Percentiles rank a stretch among this genome's conserved stretches.
Conservation (phyloP, 2,329 filamentous ascomycete genomes). For the Bipolaris gigantea region DNA sequence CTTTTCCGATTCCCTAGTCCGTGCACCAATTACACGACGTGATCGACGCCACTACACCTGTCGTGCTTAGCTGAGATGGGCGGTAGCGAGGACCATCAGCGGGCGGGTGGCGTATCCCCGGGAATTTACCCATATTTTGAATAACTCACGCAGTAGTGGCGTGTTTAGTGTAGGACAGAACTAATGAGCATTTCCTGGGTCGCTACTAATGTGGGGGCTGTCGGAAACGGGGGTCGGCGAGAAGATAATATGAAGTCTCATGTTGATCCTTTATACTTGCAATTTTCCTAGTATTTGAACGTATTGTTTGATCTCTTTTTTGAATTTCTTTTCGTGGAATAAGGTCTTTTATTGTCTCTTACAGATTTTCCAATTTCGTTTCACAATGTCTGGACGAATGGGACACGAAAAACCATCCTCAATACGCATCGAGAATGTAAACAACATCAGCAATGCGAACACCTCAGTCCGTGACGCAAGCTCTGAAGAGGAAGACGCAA, state of each 20-base stretch:
- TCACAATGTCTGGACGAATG: conserved; percentile 7
- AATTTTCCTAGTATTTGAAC: neutral
- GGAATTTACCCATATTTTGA: neutral
- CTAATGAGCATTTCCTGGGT: conserved; percentile 2
- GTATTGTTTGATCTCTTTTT: neutral
- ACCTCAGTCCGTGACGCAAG: conserved; percentile 12
- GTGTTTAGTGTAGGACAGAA: conserved; percentile 4
- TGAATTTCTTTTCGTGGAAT: no score
- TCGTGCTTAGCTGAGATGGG: conserved; percentile 10
- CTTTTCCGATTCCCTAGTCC: conserved; percentile 23
- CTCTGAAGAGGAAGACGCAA: conserved; percentile 15
- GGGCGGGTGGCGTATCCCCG: neutral
- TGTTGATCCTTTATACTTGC: neutral
- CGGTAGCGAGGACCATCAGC: conserved; percentile 1
- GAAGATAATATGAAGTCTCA: conserved; percentile 6
- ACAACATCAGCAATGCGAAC: conserved; percentile 10
- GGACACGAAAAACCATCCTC: conserved; percentile 16
- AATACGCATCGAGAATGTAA: conserved; percentile 24
- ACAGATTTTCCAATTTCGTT: neutral
- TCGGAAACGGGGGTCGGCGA: neutral
- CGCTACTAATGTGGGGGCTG: neutral
- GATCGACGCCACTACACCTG: conserved; percentile 8
- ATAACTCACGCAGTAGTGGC: neutral
- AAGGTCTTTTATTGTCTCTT: neutral
- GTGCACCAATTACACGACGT: conserved; percentile 14